Evolutionary conservation across 139 green algal genomes (phyloP), one percentile per base, ranked within the genome.

Genomic region (Picochlorum costavermella): DNA sequence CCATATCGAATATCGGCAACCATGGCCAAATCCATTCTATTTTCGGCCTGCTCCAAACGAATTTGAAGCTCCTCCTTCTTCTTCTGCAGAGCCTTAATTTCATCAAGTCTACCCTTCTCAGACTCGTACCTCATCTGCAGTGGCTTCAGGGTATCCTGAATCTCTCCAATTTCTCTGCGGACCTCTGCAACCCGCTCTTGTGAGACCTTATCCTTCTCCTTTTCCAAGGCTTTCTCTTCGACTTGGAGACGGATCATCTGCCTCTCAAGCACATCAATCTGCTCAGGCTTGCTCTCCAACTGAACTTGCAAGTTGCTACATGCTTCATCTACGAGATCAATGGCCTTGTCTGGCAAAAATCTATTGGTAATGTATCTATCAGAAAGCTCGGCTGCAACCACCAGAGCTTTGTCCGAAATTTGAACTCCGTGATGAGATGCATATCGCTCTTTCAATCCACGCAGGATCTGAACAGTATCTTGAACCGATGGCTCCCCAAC

Each of bases 401-500:
- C 77, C 12, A 94, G 67, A 8, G 87, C 86, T 1, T 73, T 63
- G 64, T 94, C 86, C 2, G 74, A 56, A 48, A 94, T 90, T 56
- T 85, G 49, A 44, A 93, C 86, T 30, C 83, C 83, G 60, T 93
- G 86, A 68, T 89, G 82, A 40, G 33, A 74, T 77, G 87, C 77
- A 64, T 95, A 95, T 40, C 81, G 81, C 69, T 95, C 88, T 63
- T 89, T 86, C 14, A 98, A 78, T 36, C 92, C 92, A 28, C 92
- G 83, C 74, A 98, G 81, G 59, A 98, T 96, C 60, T 80, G 72
- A 56, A 96, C 86, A n/a, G 92, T 96, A 76, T 95, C 90, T 1
- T 81, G 66, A 51, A 96, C 86, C 8, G 29, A 77, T 2, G 91
- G 91, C 75, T 96, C 91, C 11, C 70, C 75, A 51, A 97, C 91